Conservation (phyloP, 306 rosid genomes). For the Ormosia emarginata region DNA sequence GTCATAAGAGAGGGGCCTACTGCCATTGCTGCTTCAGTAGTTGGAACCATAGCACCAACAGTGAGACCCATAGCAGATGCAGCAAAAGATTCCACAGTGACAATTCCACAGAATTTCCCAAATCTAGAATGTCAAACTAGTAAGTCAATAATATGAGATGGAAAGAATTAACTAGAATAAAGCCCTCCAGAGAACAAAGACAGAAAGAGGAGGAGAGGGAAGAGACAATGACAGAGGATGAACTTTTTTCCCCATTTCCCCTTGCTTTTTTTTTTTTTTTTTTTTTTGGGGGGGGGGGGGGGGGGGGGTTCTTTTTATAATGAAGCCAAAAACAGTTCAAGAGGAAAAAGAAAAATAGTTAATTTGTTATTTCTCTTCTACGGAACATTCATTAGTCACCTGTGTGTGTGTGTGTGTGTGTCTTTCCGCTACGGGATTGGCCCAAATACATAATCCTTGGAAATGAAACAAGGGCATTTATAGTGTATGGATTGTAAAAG, state of each 20-base stretch:
- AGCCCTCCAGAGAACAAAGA: neutral
- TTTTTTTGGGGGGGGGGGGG: too few species aligned
- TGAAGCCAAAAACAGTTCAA: neutral
- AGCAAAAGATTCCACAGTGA: conserved; percentile 83
- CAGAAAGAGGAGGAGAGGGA: neutral
- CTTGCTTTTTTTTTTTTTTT: neutral
- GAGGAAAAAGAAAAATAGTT: neutral
- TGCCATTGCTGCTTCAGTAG: conserved; percentile 92
- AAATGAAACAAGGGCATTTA: neutral
- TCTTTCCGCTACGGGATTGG: neutral
- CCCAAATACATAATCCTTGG: neutral
- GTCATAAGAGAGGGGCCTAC: conserved; percentile 98
- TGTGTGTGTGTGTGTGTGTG: neutral
- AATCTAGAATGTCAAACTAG: conserved; percentile 50
- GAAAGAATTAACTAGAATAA: conserved; percentile 13
- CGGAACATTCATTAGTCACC: neutral
- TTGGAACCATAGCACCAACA: conserved; percentile 96
- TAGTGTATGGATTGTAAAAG: neutral
- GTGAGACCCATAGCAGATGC: conserved; percentile 98
- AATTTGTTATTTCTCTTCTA: neutral
- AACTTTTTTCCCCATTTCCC: neutral
- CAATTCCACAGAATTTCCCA: conserved; percentile 86
- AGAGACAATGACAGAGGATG: neutral
- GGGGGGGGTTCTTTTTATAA: neutral
- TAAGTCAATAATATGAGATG: conserved; percentile 20